A percentile compares a stretch with the other conserved stretches of the same genome.
These are phyloP conservation scores for Fusarium anthophilum DNA, from an alignment of 2,329 filamentous ascomycete species.

Conservation along the genomic window DNA sequence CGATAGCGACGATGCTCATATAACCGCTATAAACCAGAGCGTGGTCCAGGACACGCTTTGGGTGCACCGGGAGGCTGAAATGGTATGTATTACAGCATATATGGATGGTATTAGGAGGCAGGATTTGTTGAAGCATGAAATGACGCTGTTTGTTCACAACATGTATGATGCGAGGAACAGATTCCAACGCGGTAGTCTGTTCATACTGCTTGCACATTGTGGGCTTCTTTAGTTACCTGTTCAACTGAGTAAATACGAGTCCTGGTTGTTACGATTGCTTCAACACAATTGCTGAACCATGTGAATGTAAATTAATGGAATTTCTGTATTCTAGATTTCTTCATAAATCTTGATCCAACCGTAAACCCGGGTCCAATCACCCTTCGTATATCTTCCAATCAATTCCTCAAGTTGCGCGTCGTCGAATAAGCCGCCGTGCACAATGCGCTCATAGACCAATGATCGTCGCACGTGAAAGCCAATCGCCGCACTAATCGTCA, in stretches of 20 bases:
- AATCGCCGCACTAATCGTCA: background rate
- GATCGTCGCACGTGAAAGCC: background rate
- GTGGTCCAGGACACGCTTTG: conserved; percentile 20
- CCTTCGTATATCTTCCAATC: background rate
- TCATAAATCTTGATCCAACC: background rate
- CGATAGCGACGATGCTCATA: background rate
- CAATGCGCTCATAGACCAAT: background rate
- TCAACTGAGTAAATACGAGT: background rate
- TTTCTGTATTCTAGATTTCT: background rate
- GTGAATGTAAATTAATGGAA: background rate
- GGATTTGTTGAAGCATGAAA: background rate
- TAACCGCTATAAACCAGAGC: conserved; percentile 6
- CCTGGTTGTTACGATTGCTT: background rate
- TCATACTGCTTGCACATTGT: background rate
- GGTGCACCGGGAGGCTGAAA: background rate
- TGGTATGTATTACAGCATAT: background rate
- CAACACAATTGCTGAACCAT: background rate
- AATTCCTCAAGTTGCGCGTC: background rate
- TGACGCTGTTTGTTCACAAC: fast-evolving
- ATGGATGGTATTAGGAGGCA: background rate
- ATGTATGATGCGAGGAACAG: background rate
- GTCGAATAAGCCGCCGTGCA: background rate
- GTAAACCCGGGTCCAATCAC: too few species aligned
- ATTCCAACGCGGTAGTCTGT: background rate
- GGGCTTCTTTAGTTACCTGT: background rate